A percentile compares a stretch with the other conserved stretches of the same genome.
These are phyloP conservation scores for Pleurotus pulmonarius DNA, from an alignment of 768 basidiomycete genomes.

Conservation along the genomic window DNA sequence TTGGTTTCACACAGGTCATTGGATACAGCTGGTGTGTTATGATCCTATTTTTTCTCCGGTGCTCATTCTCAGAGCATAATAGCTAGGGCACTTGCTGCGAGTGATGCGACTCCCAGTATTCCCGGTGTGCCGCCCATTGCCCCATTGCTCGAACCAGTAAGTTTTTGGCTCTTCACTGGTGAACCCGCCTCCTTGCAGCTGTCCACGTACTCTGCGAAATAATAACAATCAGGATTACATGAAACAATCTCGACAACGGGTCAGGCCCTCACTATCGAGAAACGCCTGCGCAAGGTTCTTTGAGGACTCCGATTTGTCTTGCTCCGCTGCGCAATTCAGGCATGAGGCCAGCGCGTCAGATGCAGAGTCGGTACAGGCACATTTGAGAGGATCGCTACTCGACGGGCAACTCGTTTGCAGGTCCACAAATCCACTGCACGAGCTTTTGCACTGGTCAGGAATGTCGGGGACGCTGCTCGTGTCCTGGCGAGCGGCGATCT, in stretches of 20 bases:
- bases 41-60: too few species aligned
- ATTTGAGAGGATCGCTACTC: background rate
- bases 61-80: background rate
- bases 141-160: background rate
- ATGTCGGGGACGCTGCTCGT: background rate
- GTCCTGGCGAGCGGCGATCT: background rate
- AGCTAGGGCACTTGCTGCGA: background rate
- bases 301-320: background rate
- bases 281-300: background rate
- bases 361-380: background rate
- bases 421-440: background rate
- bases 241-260: background rate
- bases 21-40: too few species aligned
- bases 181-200: background rate
- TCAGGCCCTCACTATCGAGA: background rate
- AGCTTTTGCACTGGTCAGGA: background rate
- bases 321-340: background rate
- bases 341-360: background rate
- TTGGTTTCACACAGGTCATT: too few species aligned
- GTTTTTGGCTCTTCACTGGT: slow-evolving; percentile 1
- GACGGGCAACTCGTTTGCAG: background rate
- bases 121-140: background rate
- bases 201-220: background rate
- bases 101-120: background rate
- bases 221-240: background rate